These are phyloP conservation scores for Apiospora arundinis DNA, from an alignment of 2,329 filamentous ascomycete species.

Conservation along the genomic window DNA sequence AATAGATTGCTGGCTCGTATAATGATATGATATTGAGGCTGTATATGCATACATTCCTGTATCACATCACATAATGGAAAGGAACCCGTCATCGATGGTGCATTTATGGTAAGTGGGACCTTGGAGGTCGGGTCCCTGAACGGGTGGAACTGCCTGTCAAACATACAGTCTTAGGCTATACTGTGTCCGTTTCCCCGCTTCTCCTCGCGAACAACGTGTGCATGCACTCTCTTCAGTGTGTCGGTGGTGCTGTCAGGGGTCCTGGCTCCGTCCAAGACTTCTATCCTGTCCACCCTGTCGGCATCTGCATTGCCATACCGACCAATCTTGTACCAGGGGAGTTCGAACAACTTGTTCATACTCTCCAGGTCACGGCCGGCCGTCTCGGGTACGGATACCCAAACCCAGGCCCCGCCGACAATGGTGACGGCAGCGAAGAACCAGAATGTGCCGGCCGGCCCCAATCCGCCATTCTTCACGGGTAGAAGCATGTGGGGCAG, in stretches of 20 bases:
- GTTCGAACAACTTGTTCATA: slow-evolving; percentile 72
- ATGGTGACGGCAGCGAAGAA: slow-evolving; percentile 71
- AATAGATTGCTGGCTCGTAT: neutral
- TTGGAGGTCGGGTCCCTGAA: neutral
- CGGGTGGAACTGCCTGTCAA: neutral
- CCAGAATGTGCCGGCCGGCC: slow-evolving; percentile 74
- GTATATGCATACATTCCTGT: neutral
- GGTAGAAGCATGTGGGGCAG: slow-evolving; percentile 76
- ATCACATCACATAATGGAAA: neutral
- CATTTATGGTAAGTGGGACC: neutral
- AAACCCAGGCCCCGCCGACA: slow-evolving; percentile 71
- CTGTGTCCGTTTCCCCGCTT: neutral
- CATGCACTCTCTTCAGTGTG: neutral
- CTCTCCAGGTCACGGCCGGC: slow-evolving; percentile 66
- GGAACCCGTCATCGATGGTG: neutral
- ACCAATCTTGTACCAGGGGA: slow-evolving; percentile 79
- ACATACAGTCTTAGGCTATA: neutral
- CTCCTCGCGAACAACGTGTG: neutral
- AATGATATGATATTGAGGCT: neutral
- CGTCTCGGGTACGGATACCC: slow-evolving; percentile 74
- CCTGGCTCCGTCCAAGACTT: neutral
- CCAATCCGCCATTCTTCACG: slow-evolving; percentile 52
- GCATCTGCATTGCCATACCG: slow-evolving; percentile 59
- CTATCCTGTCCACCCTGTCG: slow-evolving; percentile 43
- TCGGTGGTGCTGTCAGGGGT: neutral